These are phyloP conservation scores for Suhomyces pyralidae DNA, from an alignment of 805 yeast genomes.

Conservation along the genomic window DNA sequence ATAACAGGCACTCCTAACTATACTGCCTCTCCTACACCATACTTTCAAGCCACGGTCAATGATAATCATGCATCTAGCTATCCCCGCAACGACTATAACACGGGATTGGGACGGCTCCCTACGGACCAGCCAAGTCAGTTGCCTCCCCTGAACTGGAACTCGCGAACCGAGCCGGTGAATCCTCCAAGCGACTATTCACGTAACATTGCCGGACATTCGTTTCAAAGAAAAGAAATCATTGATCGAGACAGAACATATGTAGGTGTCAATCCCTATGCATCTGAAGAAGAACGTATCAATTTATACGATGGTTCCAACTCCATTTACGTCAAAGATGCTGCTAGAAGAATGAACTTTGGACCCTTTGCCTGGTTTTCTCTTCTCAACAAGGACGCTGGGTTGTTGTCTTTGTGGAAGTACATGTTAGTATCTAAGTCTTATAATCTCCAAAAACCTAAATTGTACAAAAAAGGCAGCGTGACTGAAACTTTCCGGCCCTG, in stretches of 20 bases:
- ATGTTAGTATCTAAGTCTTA: constrained; percentile 5
- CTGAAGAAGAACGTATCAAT: constrained; percentile 33
- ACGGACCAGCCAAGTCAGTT: constrained; percentile 1
- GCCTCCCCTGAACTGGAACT: constrained; percentile 1
- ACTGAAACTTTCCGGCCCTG: neutral
- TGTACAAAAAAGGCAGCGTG: neutral
- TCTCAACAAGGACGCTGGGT: constrained; percentile 43
- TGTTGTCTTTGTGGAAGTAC: constrained; percentile 6
- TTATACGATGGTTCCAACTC: constrained; percentile 44
- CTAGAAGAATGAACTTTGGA: constrained; percentile 46
- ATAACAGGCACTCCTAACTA: neutral
- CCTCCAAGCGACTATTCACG: neutral
- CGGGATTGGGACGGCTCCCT: neutral
- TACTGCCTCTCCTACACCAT: neutral
- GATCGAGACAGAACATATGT: constrained; percentile 1
- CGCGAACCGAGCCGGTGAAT: neutral
- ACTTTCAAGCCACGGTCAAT: neutral
- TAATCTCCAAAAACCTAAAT: neutral
- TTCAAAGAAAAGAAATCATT: neutral
- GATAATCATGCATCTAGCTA: neutral
- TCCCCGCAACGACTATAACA: neutral
- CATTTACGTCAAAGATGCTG: constrained; percentile 34
- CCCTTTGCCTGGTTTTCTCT: constrained; percentile 51
- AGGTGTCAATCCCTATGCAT: constrained; percentile 23
- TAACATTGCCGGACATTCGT: neutral